Percentiles rank a stretch among this genome's conserved stretches.
Evolutionary conservation across 1,139 yeast species (phyloP).

Genomic region (Entelexis sorbosivorans): DNA sequence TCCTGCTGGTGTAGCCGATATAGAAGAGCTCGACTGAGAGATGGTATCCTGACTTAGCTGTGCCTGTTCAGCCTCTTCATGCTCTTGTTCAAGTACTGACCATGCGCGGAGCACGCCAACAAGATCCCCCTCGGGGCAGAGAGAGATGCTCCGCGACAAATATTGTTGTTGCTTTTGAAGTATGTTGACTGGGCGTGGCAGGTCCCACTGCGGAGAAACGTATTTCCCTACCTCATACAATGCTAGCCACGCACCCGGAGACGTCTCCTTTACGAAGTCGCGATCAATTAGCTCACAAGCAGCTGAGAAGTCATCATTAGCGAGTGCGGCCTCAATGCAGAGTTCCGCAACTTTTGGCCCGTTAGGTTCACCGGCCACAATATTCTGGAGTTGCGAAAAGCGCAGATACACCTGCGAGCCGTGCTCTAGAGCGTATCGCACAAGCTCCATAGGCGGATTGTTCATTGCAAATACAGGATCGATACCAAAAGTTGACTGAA

Average conservation of each 20-base stretch:
- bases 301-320: conserved; percentile 41
- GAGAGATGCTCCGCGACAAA: conserved; percentile 36
- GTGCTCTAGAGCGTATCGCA: conserved; percentile 28
- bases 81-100: conserved; percentile 26
- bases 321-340: conserved; percentile 40
- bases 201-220: conserved; percentile 42
- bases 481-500: conserved; percentile 6
- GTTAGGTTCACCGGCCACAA: conserved; percentile 6
- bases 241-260: conserved; percentile 44
- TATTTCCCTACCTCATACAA: conserved; percentile 50
- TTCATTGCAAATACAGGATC: conserved; percentile 12
- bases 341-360: conserved; percentile 15
- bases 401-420: conserved; percentile 28
- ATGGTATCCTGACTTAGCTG: background rate
- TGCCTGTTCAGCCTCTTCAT: background rate
- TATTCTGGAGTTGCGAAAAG: conserved; percentile 24
- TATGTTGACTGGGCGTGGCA: conserved; percentile 26
- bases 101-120: conserved; percentile 29
- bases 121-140: conserved; percentile 31
- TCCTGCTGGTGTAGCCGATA: background rate
- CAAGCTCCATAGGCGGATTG: conserved; percentile 22
- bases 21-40: background rate
- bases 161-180: conserved; percentile 38
- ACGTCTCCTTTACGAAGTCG: conserved; percentile 27
- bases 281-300: conserved; percentile 36